phyloP scores from a whole-genome alignment of 2,329 filamentous ascomycete species.

The Epicoccum sorghinum region DNA sequence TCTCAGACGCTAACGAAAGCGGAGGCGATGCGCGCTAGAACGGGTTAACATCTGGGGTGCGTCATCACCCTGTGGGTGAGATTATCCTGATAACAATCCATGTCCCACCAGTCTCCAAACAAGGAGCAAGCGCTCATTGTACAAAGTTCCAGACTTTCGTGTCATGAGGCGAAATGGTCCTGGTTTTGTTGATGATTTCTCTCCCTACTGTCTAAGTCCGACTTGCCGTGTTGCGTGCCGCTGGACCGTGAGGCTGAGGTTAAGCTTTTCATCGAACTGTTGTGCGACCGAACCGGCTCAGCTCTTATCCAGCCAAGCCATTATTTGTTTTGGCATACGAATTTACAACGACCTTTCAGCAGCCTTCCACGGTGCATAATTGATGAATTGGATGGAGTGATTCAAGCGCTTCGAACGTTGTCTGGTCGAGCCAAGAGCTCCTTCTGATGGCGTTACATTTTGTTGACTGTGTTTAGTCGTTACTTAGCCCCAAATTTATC shows the following conservation, averaged over 20 bases:
- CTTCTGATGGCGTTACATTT: no score
- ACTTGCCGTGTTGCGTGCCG: constrained; percentile 6
- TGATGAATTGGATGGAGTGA: no score
- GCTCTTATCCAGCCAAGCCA: constrained; percentile 3
- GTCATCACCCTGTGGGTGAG: constrained; percentile 3
- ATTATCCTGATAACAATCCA: neutral
- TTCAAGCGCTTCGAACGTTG: no score
- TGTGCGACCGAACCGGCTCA: constrained; percentile 1
- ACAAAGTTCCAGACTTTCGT: no score
- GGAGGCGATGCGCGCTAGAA: constrained; percentile 1
- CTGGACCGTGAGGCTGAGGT: neutral
- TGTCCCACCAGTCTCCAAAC: no score
- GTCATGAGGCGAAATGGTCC: no score
- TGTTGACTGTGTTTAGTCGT: no score
- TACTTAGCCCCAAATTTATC: no score
- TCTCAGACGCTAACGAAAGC: constrained; percentile 5
- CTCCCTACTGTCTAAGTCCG: neutral
- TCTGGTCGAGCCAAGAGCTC: no score
- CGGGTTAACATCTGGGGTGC: constrained; percentile 2
- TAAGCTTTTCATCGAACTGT: constrained; percentile 3
- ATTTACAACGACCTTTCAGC: no score
- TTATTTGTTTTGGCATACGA: no score
- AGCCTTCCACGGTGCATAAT: no score
- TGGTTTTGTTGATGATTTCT: neutral
- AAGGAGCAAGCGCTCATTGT: neutral